phyloP scores from a whole-genome alignment of 2,329 filamentous ascomycete genomes.

The Pleoardoris graminearum region DNA sequence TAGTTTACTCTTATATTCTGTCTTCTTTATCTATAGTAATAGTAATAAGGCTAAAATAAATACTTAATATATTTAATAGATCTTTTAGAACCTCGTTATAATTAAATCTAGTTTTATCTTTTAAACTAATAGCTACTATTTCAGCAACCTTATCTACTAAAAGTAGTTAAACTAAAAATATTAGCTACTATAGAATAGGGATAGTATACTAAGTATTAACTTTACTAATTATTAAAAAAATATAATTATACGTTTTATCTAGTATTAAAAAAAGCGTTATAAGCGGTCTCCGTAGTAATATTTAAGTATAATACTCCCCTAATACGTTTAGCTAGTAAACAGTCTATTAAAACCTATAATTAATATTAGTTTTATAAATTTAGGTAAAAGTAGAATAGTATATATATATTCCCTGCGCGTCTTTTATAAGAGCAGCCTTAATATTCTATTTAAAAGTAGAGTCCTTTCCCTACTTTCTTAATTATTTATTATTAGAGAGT shows the following conservation, averaged over 20 bases:
- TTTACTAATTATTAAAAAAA: constrained; percentile 10
- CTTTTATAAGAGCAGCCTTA: constrained; percentile 27
- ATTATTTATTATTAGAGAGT: constrained; percentile 35
- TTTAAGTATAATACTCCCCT: constrained; percentile 8
- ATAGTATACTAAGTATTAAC: constrained; percentile 3
- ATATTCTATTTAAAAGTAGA: constrained; percentile 26
- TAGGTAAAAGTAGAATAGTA: not conserved
- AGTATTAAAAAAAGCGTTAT: constrained; percentile 13
- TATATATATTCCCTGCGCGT: constrained; percentile 22
- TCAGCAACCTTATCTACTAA: constrained; percentile 12
- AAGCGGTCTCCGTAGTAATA: constrained; percentile 11
- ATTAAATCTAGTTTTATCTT: constrained; percentile 27
- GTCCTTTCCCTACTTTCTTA: constrained; percentile 24
- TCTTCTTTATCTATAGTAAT: not conserved
- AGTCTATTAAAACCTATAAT: constrained; percentile 21
- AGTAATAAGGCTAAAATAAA: constrained; percentile 31
- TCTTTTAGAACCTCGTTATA: constrained; percentile 31
- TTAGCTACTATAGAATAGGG: constrained; percentile 13
- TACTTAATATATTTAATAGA: constrained; percentile 21
- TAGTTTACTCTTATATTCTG: not conserved
- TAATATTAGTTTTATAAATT: constrained; percentile 22
- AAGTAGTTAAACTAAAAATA: constrained; percentile 11
- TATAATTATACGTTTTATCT: constrained; percentile 20
- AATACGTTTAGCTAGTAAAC: constrained; percentile 18
- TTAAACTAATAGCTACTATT: constrained; percentile 17